Conservation (phyloP, 768 basidiomycete species). For the Agaricus subrufescens region DNA sequence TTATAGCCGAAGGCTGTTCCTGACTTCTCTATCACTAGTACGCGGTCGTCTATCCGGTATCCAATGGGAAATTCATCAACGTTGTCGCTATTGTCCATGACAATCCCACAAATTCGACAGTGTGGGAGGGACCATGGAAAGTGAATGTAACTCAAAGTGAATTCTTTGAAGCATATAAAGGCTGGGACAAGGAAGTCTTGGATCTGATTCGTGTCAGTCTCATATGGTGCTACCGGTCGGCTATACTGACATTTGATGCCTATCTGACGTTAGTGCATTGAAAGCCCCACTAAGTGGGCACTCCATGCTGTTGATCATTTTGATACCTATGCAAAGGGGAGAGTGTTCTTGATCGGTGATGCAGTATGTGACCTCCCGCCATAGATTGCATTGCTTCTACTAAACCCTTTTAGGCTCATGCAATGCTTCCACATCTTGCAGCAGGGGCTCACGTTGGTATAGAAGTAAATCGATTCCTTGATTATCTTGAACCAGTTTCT, state of each 20-base stretch:
- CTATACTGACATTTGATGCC: not conserved
- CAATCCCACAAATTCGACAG: conserved; percentile 10
- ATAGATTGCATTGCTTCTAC: no score
- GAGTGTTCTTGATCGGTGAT: conserved; percentile 20
- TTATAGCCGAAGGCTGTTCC: not conserved
- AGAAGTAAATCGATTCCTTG: conserved; percentile 25
- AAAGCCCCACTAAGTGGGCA: conserved; percentile 18
- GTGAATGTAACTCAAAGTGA: conserved; percentile 11
- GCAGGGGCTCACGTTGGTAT: conserved; percentile 48
- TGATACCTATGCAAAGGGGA: conserved; percentile 14
- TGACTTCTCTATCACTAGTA: conserved; percentile 24
- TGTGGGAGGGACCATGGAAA: conserved; percentile 15
- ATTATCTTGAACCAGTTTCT: not conserved
- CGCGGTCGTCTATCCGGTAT: conserved; percentile 43
- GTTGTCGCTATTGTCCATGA: conserved; percentile 33
- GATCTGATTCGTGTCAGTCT: conserved; percentile 14
- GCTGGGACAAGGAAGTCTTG: conserved; percentile 15
- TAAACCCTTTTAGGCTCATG: conserved; percentile 29
- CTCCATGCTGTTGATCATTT: conserved; percentile 17
- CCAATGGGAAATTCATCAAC: conserved; percentile 42
- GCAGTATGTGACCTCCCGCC: conserved; percentile 12
- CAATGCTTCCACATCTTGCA: conserved; percentile 43
- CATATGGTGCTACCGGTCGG: not conserved
- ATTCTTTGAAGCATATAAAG: conserved; percentile 8
- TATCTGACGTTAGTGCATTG: conserved; percentile 12